phyloP scores from a whole-genome alignment of 2,329 filamentous ascomycete species.

The Monosporascus sp. region DNA sequence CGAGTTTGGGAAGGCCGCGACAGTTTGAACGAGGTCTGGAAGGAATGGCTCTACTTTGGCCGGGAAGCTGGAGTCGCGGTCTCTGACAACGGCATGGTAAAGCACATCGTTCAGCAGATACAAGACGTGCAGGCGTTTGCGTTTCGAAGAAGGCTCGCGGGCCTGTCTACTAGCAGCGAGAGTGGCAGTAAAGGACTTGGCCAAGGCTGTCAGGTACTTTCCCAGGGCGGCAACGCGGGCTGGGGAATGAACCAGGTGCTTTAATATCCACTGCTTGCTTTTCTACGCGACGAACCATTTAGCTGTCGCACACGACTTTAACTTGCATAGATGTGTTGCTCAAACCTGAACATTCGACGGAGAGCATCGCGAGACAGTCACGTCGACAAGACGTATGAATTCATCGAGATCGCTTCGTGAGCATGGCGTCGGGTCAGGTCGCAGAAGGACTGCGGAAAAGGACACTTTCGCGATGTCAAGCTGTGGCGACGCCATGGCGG shows the following conservation, averaged over 20 bases:
- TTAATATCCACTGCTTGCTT: conserved; percentile 82
- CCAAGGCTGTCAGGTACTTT: conserved; percentile 69
- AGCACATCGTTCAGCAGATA: conserved; percentile 77
- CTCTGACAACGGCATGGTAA: conserved; percentile 58
- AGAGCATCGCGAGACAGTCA: conserved; percentile 66
- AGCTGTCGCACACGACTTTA: conserved; percentile 28
- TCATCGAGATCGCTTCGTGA: conserved; percentile 64
- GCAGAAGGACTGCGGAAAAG: conserved; percentile 69
- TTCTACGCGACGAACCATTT: conserved; percentile 52
- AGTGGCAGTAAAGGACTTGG: conserved; percentile 48
- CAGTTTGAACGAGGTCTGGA: conserved; percentile 54
- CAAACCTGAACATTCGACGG: conserved; percentile 86
- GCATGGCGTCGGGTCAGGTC: conserved; percentile 67
- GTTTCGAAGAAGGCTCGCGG: conserved; percentile 53
- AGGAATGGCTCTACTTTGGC: conserved; percentile 55
- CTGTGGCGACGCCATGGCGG: conserved; percentile 60
- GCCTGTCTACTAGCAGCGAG: conserved; percentile 28
- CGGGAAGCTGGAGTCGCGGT: conserved; percentile 46
- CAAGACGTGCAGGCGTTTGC: conserved; percentile 69
- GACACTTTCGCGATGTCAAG: conserved; percentile 75
- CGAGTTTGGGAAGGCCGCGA: conserved; percentile 53
- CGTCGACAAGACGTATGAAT: conserved; percentile 63
- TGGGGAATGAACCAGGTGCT: conserved; percentile 63
- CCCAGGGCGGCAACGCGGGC: conserved; percentile 63
- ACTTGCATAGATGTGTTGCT: conserved; percentile 39